These are phyloP conservation scores for Fraxinus nigra DNA, from an alignment of 305 asterid genomes.

Conservation along the genomic window DNA sequence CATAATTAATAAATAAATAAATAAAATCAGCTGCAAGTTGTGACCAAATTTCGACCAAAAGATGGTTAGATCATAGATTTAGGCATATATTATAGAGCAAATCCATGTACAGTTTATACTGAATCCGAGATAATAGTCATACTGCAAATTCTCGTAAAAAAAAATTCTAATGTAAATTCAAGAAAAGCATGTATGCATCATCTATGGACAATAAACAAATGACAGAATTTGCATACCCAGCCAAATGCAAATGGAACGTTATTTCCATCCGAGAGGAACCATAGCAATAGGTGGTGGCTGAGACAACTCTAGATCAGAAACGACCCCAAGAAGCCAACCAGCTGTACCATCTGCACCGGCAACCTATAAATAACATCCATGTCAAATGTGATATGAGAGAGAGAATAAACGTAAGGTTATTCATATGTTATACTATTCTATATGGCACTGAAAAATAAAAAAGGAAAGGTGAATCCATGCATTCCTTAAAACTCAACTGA, in stretches of 20 bases:
- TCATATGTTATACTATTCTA: not conserved
- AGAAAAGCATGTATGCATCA: not conserved
- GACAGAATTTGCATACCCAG: conserved; percentile 51
- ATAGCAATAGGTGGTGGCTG: conserved; percentile 88
- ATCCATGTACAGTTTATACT: not conserved
- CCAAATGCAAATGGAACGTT: conserved; percentile 96
- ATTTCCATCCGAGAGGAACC: conserved; percentile 85
- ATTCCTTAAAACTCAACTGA: conserved; percentile 37
- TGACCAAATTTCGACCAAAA: not conserved
- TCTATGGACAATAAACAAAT: not conserved
- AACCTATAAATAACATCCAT: conserved; percentile 43
- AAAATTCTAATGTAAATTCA: too few species aligned
- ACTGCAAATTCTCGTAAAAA: not conserved
- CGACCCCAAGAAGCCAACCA: conserved; percentile 94
- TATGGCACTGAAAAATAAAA: not conserved
- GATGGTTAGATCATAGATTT: not conserved
- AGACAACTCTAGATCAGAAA: conserved; percentile 76
- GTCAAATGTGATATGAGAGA: conserved; percentile 8
- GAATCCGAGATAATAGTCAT: not conserved
- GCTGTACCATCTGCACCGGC: conserved; percentile 99
- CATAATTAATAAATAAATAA: not conserved
- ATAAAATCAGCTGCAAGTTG: not conserved
- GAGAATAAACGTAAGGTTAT: not conserved
- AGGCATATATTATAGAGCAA: not conserved
- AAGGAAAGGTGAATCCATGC: not conserved